Evolutionary conservation across 495 filamentous ascomycete genomes (phyloP).

Genomic region (Aspergillus egyptiacus): DNA sequence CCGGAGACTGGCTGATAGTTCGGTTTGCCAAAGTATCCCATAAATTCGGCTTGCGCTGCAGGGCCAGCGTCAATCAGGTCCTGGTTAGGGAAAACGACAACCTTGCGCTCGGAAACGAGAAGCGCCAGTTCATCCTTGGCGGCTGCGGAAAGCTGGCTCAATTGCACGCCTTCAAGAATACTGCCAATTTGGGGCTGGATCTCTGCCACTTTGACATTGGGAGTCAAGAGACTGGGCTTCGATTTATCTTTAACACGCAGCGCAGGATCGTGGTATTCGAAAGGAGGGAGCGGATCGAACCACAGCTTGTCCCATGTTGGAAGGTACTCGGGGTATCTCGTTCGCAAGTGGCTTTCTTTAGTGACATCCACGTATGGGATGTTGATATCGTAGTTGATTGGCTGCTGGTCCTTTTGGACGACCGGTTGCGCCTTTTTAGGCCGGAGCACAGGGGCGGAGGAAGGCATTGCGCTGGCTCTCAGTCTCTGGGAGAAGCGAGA

Average conservation of each 20-base stretch:
- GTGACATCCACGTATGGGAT: conserved; percentile 46
- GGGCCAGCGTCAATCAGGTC: conserved; percentile 62
- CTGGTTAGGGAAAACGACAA: conserved; percentile 74
- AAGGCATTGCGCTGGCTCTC: conserved; percentile 27
- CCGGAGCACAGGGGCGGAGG: conserved; percentile 31
- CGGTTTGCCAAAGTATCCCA: conserved; percentile 53
- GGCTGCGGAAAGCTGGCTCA: conserved; percentile 58
- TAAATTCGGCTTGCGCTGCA: conserved; percentile 54
- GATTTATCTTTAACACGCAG: conserved; percentile 49
- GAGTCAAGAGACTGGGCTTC: conserved; percentile 51
- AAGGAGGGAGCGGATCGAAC: conserved; percentile 53
- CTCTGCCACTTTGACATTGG: conserved; percentile 47
- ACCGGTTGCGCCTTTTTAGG: conserved; percentile 28
- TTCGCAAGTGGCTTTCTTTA: conserved; percentile 31
- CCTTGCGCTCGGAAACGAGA: conserved; percentile 66
- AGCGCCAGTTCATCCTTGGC: conserved; percentile 77
- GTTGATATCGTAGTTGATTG: conserved; percentile 53
- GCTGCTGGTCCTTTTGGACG: conserved; percentile 33
- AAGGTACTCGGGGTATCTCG: conserved; percentile 55
- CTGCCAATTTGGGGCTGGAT: conserved; percentile 68
- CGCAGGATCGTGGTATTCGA: conserved; percentile 55
- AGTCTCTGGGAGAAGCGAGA: neutral
- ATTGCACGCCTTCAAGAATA: conserved; percentile 66
- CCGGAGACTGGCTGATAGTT: conserved; percentile 56
- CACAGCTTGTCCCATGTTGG: conserved; percentile 59